These are phyloP conservation scores for Solanum neorickii DNA, from an alignment of 257 asterid genomes.

Conservation along the genomic window DNA sequence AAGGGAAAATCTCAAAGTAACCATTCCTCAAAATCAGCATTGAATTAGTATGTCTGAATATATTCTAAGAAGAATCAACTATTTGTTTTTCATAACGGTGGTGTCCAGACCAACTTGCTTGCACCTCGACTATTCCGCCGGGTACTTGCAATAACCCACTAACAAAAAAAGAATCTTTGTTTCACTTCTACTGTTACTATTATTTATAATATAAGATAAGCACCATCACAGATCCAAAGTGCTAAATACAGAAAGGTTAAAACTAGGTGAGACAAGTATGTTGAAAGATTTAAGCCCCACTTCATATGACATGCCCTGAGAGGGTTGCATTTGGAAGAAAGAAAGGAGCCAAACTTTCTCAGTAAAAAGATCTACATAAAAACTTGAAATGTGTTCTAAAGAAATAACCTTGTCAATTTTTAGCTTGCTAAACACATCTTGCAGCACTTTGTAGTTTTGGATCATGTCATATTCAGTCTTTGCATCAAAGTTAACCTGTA, in stretches of 20 bases:
- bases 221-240: not conserved
- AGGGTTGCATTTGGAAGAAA: not conserved
- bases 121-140: not conserved
- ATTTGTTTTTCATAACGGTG: not conserved
- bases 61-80: not conserved
- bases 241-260: not conserved
- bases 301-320: not conserved
- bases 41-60: not conserved
- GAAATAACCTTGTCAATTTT: slow-evolving; percentile 66
- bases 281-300: not conserved
- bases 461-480: slow-evolving; percentile 92
- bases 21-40: not conserved
- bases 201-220: not conserved
- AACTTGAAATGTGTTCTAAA: not conserved
- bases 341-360: not conserved
- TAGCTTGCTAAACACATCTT: slow-evolving; percentile 86
- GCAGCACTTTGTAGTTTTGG: slow-evolving; percentile 95
- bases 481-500: slow-evolving; percentile 86
- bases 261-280: not conserved
- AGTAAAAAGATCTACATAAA: not conserved
- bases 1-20: not conserved
- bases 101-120: not conserved
- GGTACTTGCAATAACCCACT: not conserved
- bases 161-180: not conserved
- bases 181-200: not conserved